These are phyloP conservation scores for Syzygium malaccense DNA, from an alignment of 441 rosid species.

Conservation along the genomic window DNA sequence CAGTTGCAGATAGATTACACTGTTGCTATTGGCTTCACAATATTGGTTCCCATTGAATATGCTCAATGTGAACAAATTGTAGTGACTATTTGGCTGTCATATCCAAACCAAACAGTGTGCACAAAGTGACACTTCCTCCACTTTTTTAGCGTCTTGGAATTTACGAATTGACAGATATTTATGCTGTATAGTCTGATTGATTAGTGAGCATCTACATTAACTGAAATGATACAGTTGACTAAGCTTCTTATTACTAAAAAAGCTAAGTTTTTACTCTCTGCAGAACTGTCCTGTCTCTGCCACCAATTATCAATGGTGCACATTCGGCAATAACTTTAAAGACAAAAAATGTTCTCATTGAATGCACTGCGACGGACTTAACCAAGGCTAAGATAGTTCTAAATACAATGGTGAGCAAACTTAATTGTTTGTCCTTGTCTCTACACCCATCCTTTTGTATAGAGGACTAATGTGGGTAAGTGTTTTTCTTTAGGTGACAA, in stretches of 20 bases:
- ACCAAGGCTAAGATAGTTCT: conserved; percentile 91
- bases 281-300: conserved; percentile 86
- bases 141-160: not conserved
- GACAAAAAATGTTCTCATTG: conserved; percentile 92
- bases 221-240: not conserved
- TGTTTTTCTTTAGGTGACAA: conserved; percentile 47
- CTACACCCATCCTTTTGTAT: not conserved
- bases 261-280: conserved; percentile 7
- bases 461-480: not conserved
- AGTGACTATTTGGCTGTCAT: not conserved
- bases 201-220: not conserved
- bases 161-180: not conserved
- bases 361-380: conserved; percentile 94
- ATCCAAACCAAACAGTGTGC: not conserved
- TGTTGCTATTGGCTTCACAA: not conserved
- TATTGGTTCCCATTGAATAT: not conserved
- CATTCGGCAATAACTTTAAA: conserved; percentile 88
- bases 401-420: conserved; percentile 70
- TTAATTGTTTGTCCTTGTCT: conserved; percentile 2
- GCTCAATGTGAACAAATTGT: not conserved
- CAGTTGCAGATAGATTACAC: not conserved
- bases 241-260: not conserved
- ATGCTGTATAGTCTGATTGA: not conserved
- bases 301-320: conserved; percentile 93
- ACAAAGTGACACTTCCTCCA: not conserved